Conservation (phyloP, 2,329 filamentous ascomycete genomes). For the Alternaria brassicicola region DNA sequence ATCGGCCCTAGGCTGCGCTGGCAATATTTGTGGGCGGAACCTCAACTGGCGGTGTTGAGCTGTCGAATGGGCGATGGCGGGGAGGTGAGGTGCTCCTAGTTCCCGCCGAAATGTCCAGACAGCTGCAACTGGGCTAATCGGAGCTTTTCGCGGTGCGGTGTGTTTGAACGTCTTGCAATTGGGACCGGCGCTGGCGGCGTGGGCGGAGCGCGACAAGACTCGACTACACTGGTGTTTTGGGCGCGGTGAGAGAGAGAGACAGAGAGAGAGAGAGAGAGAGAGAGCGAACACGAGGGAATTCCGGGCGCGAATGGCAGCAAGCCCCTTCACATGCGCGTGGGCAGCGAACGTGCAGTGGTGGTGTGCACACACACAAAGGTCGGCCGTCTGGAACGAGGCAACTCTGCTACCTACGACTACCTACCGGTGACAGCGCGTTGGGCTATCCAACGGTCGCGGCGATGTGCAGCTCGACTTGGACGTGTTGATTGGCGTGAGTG, state of each 20-base stretch:
- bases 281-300: neutral
- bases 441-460: slow-evolving; percentile 23
- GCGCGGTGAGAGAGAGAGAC: slow-evolving; percentile 5
- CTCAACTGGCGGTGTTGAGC: slow-evolving; percentile 21
- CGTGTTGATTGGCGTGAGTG: slow-evolving; percentile 36
- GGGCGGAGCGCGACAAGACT: slow-evolving; percentile 9
- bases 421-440: slow-evolving; percentile 11
- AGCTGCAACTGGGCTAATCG: slow-evolving; percentile 12
- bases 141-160: slow-evolving; percentile 10
- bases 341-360: slow-evolving; percentile 1
- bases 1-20: slow-evolving; percentile 12
- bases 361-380: neutral
- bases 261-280: no score
- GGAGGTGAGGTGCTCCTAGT: slow-evolving; percentile 15
- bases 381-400: neutral
- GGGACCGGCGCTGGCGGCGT: neutral
- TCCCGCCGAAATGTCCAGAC: slow-evolving; percentile 10
- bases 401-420: slow-evolving; percentile 2
- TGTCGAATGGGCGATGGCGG: slow-evolving; percentile 27
- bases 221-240: slow-evolving; percentile 2
- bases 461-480: slow-evolving; percentile 21
- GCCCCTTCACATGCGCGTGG: slow-evolving; percentile 26
- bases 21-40: slow-evolving; percentile 13
- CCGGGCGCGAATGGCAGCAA: neutral
- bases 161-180: slow-evolving; percentile 1